Evolutionary conservation across 164 flowering plant species (phyloP).

Genomic region (Stephania japonica): DNA sequence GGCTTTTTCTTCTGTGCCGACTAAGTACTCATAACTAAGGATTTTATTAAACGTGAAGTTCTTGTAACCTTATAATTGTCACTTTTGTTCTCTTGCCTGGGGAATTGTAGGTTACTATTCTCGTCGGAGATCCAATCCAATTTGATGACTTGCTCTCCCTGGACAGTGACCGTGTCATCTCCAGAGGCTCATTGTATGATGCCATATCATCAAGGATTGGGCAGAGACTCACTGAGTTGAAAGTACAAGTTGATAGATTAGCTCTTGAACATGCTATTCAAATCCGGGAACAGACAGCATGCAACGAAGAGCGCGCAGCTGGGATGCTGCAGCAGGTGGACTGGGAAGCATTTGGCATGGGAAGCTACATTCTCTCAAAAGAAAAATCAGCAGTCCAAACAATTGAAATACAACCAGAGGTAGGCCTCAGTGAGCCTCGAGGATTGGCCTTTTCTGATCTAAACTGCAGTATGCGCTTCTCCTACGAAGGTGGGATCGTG

Average conservation of each 20-base stretch:
- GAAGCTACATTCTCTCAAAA: constrained; percentile 17
- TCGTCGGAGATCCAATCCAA: constrained; percentile 81
- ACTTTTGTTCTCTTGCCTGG: background rate
- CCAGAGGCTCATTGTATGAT: constrained; percentile 66
- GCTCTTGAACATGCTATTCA: constrained; percentile 40
- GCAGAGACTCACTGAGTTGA: constrained; percentile 44
- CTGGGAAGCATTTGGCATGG: constrained; percentile 84
- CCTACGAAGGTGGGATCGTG: constrained; percentile 43
- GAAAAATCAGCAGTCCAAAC: constrained; percentile 20
- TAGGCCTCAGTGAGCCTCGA: constrained; percentile 10
- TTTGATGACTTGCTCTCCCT: constrained; percentile 56
- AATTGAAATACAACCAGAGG: constrained; percentile 12
- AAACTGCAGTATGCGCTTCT: constrained; percentile 23
- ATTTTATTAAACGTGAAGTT: no score
- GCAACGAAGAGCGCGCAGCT: constrained; percentile 35
- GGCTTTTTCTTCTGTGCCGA: no score
- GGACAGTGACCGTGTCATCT: constrained; percentile 25
- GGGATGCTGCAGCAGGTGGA: constrained; percentile 62
- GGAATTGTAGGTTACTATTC: constrained; percentile 24
- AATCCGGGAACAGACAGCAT: constrained; percentile 16
- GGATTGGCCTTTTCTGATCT: constrained; percentile 23
- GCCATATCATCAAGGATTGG: constrained; percentile 75
- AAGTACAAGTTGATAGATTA: constrained; percentile 61
- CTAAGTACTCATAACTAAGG: no score
- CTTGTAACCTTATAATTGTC: no score